These are phyloP conservation scores for Elaeagnus macrophylla DNA, from an alignment of 306 rosid genomes.

Conservation along the genomic window DNA sequence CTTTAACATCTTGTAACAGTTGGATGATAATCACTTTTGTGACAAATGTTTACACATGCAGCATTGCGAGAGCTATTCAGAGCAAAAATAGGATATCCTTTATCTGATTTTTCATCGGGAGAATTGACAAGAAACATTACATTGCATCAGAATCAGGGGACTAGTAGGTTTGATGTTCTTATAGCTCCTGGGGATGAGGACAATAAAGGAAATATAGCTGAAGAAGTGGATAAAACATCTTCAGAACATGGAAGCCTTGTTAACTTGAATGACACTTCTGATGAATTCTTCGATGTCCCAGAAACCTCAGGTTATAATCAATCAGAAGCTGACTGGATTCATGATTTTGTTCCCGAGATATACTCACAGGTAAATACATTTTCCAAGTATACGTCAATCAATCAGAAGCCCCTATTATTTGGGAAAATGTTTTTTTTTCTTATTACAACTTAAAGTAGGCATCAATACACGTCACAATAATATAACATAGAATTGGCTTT, in stretches of 20 bases:
- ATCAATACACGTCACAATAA: too few relatives aligned
- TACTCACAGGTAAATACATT: slow-evolving; percentile 29
- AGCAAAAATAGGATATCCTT: slow-evolving; percentile 41
- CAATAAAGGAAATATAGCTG: slow-evolving; percentile 18
- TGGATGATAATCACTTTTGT: too few relatives aligned
- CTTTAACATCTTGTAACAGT: neutral
- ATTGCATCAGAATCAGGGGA: slow-evolving; percentile 26
- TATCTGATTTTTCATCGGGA: slow-evolving; percentile 41
- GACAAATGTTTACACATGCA: slow-evolving; percentile 18
- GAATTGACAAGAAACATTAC: slow-evolving; percentile 48
- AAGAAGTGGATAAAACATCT: slow-evolving; percentile 33
- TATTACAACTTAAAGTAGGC: too few relatives aligned
- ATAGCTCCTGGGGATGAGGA: slow-evolving; percentile 14
- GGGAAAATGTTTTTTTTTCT: too few relatives aligned
- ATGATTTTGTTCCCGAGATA: slow-evolving; percentile 31
- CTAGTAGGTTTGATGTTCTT: slow-evolving; percentile 29
- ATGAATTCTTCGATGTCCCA: slow-evolving; percentile 78
- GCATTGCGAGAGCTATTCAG: slow-evolving; percentile 63
- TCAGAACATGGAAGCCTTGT: slow-evolving; percentile 42
- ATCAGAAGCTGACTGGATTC: slow-evolving; percentile 43
- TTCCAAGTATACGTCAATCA: too few relatives aligned
- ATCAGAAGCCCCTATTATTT: too few relatives aligned
- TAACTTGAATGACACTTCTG: slow-evolving; percentile 58
- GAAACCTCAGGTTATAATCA: slow-evolving; percentile 45
- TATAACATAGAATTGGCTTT: too few relatives aligned